phyloP scores from a whole-genome alignment of 2,329 filamentous ascomycete genomes.

The Lasiodiplodia sp. region DNA sequence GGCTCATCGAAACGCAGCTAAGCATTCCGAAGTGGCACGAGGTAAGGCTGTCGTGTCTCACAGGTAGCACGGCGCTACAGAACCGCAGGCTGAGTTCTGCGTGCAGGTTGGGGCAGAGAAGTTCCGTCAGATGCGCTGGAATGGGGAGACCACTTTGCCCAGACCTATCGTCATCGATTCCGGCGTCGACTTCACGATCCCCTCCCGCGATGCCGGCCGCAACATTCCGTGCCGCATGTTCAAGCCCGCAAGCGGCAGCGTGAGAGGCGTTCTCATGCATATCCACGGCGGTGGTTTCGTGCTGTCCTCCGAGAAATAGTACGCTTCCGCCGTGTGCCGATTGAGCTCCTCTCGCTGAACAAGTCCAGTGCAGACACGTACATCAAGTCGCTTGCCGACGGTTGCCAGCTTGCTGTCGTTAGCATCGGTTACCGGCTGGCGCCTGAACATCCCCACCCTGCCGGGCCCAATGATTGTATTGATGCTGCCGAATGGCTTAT shows the following conservation, averaged over 20 bases:
- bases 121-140: slow-evolving; percentile 62
- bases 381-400: slow-evolving; percentile 59
- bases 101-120: slow-evolving; percentile 59
- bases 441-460: slow-evolving; percentile 66
- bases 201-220: slow-evolving; percentile 60
- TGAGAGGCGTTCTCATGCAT: slow-evolving; percentile 60
- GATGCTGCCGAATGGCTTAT: slow-evolving; percentile 64
- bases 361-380: slow-evolving; percentile 53
- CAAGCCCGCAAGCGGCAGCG: slow-evolving; percentile 54
- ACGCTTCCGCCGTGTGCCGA: slow-evolving; percentile 32
- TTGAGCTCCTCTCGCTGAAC: not conserved
- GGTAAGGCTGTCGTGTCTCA: slow-evolving; percentile 19
- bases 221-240: slow-evolving; percentile 62
- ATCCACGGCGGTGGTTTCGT: slow-evolving; percentile 63
- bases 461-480: slow-evolving; percentile 62
- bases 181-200: slow-evolving; percentile 57
- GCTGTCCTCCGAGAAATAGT: slow-evolving; percentile 50
- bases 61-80: not conserved
- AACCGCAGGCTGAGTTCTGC: slow-evolving; percentile 10
- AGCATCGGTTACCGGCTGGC: slow-evolving; percentile 67
- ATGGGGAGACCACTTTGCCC: slow-evolving; percentile 61
- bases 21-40: slow-evolving; percentile 26
- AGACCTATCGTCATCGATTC: slow-evolving; percentile 54
- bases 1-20: slow-evolving; percentile 1
- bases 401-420: slow-evolving; percentile 57